Conservation (phyloP, 768 basidiomycete genomes). For the Leccinum uliginosum region DNA sequence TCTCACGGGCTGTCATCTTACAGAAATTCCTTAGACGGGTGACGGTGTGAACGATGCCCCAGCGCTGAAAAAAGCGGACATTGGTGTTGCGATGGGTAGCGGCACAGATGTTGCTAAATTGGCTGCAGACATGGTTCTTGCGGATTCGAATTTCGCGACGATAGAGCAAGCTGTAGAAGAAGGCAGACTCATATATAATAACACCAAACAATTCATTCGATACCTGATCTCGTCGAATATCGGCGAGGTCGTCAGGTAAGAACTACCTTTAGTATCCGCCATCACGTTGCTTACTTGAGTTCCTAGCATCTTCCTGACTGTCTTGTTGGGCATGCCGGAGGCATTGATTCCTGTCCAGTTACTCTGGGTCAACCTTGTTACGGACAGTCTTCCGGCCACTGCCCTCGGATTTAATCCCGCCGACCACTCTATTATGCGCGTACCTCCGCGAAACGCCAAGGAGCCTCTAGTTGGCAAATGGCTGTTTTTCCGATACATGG, state of each 20-base stretch:
- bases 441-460: slow-evolving; percentile 83
- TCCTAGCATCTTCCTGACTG: slow-evolving; percentile 88
- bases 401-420: slow-evolving; percentile 98
- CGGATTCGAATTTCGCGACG: slow-evolving; percentile 95
- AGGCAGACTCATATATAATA: slow-evolving; percentile 96
- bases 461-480: slow-evolving; percentile 91
- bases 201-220: slow-evolving; percentile 99
- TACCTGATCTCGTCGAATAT: slow-evolving; percentile 99
- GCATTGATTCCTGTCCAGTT: slow-evolving; percentile 97
- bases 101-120: slow-evolving; percentile 98
- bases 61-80: slow-evolving; percentile 94
- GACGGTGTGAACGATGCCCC: slow-evolving; percentile 99
- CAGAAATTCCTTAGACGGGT: slow-evolving; percentile 58
- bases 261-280: background rate
- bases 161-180: slow-evolving; percentile 97
- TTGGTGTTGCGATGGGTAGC: slow-evolving; percentile 98
- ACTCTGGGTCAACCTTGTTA: slow-evolving; percentile 97
- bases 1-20: slow-evolving; percentile 9
- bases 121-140: slow-evolving; percentile 97
- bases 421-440: slow-evolving; percentile 95
- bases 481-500: slow-evolving; percentile 95
- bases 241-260: slow-evolving; percentile 84
- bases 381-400: slow-evolving; percentile 93
- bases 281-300: background rate
- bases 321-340: slow-evolving; percentile 98